A percentile compares a stretch with the other conserved stretches of the same genome.
phyloP scores from a whole-genome alignment of 305 asterid genomes.

The Solanum hybrid region DNA sequence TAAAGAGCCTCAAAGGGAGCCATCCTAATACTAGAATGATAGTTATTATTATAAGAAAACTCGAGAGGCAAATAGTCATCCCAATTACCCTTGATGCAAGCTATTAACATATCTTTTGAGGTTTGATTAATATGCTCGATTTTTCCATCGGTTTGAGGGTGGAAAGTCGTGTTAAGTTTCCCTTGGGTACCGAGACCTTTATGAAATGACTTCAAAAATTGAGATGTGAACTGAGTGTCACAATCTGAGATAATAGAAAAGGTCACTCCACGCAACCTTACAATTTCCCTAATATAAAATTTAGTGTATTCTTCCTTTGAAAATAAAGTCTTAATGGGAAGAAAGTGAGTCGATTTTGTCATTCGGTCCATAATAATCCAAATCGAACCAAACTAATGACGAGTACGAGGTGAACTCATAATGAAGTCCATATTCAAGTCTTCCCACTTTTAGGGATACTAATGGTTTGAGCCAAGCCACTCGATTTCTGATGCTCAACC shows the following conservation, averaged over 20 bases:
- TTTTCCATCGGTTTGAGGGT: background rate
- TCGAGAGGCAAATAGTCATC: background rate
- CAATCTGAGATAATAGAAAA: background rate
- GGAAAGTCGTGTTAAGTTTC: background rate
- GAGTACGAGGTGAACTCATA: background rate
- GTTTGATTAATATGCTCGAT: no score
- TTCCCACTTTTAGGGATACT: background rate
- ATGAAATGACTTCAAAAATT: background rate
- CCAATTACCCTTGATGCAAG: background rate
- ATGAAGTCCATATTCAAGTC: background rate
- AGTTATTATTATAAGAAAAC: no score
- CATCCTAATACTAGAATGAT: no score
- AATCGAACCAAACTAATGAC: background rate
- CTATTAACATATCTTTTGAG: no score
- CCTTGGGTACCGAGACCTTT: background rate
- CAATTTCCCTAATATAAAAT: background rate
- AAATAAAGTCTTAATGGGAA: background rate
- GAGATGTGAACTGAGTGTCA: background rate
- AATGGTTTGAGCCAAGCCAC: background rate
- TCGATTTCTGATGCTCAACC: background rate
- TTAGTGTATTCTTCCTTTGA: background rate
- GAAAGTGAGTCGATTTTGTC: no score
- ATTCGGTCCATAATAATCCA: background rate
- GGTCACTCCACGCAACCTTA: background rate
- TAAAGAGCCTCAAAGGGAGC: background rate